Conservation (phyloP, 352 stramenopile species). For the Pythium scleroteichum region DNA sequence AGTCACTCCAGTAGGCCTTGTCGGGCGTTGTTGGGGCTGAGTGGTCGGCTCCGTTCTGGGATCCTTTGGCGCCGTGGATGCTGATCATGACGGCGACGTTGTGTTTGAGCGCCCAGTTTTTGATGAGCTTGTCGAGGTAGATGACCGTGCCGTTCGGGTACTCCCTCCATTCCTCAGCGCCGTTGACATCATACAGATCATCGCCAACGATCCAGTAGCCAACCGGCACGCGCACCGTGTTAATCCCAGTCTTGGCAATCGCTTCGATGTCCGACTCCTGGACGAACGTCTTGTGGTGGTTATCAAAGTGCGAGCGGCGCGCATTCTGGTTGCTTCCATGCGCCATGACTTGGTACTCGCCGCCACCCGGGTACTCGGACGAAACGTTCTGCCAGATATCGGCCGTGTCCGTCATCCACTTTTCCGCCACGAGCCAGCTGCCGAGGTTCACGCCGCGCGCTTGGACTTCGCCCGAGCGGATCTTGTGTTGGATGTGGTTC, state of each 20-base stretch:
- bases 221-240: constrained; percentile 75
- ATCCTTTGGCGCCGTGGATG: constrained; percentile 65
- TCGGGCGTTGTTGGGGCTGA: constrained; percentile 36
- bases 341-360: constrained; percentile 28
- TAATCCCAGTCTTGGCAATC: constrained; percentile 61
- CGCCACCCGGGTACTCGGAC: constrained; percentile 5
- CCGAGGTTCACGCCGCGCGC: constrained; percentile 38
- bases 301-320: constrained; percentile 40
- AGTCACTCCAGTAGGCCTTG: constrained; percentile 27
- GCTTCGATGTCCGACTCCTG: constrained; percentile 60
- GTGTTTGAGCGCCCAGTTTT: constrained; percentile 39
- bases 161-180: constrained; percentile 38
- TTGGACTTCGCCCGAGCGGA: constrained; percentile 25
- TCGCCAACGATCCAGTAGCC: constrained; percentile 78
- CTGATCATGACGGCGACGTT: constrained; percentile 51
- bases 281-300: constrained; percentile 65
- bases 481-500: constrained; percentile 29
- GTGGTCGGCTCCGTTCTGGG: constrained; percentile 73
- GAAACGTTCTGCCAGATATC: constrained; percentile 30
- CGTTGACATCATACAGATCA: constrained; percentile 42
- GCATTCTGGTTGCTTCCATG: constrained; percentile 7
- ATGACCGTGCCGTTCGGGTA: constrained; percentile 43
- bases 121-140: constrained; percentile 48
- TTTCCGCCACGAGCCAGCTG: constrained; percentile 38
- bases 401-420: constrained; percentile 34